Evolutionary conservation across 2,329 filamentous ascomycete genomes (phyloP), one percentile per base, ranked within the genome.

Genomic region (Alternaria conjuncta): DNA sequence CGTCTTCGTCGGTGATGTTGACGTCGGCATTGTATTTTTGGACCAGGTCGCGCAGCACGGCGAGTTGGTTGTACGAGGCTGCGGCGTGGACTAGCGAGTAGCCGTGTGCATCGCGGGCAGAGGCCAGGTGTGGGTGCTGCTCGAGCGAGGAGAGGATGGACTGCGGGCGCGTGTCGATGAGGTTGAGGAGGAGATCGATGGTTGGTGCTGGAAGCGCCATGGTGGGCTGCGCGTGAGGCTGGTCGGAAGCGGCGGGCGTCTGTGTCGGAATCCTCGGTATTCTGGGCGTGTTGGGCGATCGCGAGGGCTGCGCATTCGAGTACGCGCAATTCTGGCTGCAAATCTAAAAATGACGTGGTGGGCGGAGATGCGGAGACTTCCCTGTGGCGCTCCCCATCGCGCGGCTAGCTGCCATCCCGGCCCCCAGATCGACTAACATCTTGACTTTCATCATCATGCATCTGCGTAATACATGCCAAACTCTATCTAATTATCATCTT

Each of bases 51-150:
- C 92, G 90, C 15, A 97, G 86, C 15, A 99, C 89, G 59, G 92
- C 88, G 36, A 93, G 82, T 77, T 98, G 94, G 77, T 91, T 92
- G 85, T 98, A 99, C 71, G 94, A 97, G 18, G 93, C 90, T 15
- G 95, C 93, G 56, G 96, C 96, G 81, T 99, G 96, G 53, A 98
- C 84, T 25, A 98, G 88, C 50, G 94, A 97, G 83, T 99, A 99
- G 74, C 96, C 96, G 75, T 97, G 92, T 63, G 91, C 89, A 80
- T 99, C 96, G 82, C 97, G 93, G 56, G 86, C 83, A 3, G 89
- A 87, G 57, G 96, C 95, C 57, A 97, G 84, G n/a, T 87, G 82
- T 32, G 93, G 92, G 70, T 93, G 87, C 65, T 89, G 84, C 67
- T 88, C 87, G 56, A 99, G 89, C 70, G 94, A 88, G 61, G 89